These are phyloP conservation scores for Phaeosphaeriaceae sp. DNA, from an alignment of 2,329 filamentous ascomycete genomes.

Conservation along the genomic window DNA sequence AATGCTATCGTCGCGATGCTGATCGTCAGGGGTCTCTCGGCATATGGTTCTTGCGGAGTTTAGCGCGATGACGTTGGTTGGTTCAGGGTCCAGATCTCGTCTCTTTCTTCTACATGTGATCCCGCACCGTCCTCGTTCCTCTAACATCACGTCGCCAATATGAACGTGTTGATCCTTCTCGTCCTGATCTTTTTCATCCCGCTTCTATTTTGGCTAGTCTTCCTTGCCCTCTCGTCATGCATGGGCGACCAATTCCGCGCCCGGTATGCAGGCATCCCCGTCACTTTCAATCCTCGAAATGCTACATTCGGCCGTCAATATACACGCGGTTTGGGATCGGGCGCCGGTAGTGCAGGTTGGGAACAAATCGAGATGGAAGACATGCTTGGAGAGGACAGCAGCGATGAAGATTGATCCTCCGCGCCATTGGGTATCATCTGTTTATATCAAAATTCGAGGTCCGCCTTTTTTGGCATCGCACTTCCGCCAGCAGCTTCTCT, in stretches of 20 bases:
- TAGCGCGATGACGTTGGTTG: constrained; percentile 28
- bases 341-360: constrained; percentile 62
- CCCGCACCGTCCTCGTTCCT: constrained; percentile 19
- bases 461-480: constrained; percentile 61
- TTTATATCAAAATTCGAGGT: constrained; percentile 70
- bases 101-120: constrained; percentile 19
- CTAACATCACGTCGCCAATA: constrained; percentile 22
- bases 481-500: constrained; percentile 49
- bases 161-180: constrained; percentile 45
- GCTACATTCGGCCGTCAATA: constrained; percentile 64
- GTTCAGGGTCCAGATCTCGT: constrained; percentile 15
- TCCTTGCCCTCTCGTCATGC: constrained; percentile 64
- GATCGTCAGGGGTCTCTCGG: constrained; percentile 23
- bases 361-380: constrained; percentile 71
- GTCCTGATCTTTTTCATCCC: constrained; percentile 45
- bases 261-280: constrained; percentile 45
- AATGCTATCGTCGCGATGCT: constrained; percentile 8
- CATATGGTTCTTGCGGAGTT: constrained; percentile 5
- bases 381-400: constrained; percentile 59
- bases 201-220: constrained; percentile 53
- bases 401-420: constrained; percentile 22
- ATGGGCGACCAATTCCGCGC: constrained; percentile 62
- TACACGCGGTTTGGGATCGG: constrained; percentile 62
- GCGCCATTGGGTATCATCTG: neutral
- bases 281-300: constrained; percentile 51